Evolutionary conservation across 768 basidiomycete genomes (phyloP), one percentile per base, ranked within the genome.

Genomic region (Kondoa subrosea): DNA sequence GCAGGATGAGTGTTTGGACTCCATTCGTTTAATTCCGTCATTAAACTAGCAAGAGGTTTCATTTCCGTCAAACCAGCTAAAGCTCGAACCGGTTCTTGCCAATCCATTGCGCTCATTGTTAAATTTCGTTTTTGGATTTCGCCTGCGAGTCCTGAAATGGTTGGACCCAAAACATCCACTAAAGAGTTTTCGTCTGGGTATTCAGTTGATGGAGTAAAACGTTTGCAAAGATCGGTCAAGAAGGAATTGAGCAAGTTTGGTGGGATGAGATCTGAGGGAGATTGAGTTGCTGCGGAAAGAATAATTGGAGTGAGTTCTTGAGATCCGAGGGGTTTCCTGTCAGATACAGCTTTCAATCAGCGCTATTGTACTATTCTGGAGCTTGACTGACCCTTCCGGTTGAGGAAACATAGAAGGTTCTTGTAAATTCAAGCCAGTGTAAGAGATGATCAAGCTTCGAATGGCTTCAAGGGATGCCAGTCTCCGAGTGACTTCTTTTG

Each of bases 391-490:
- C 91, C 84, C 82, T 67, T 66, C 57, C 27, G 69, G 92, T 72
- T 95, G 89, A 61, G 90, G 88, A 72, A 99, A 97, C 87, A 96
- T 92, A 50, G 85, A 85, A 1, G 92, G 88, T 69, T 92, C 91
- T 77, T 92, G 90, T 12, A 99, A 79, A 27, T 83, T 87, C 61
- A 96, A 81, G 3, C 91, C 92, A 14, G 86, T 83, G 78, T 95
- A 95, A 67, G 87, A 89, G 71, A 96, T 80, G 29, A 93, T 87
- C 78, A 96, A 96, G 74, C 83, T 85, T 80, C 91, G 91, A 78
- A 90, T 83, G 50, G 95, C 85, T 73, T 89, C 84, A 78, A 88
- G 83, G 0, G 89, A 91, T 8, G 86, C 85, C 69, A 90, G 83
- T 26, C 97, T 81, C 0, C 84, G 87, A 74, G 86, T 80, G 40